These are phyloP conservation scores for Aurinia saxatilis DNA, from an alignment of 345 rosid species.

Conservation along the genomic window DNA sequence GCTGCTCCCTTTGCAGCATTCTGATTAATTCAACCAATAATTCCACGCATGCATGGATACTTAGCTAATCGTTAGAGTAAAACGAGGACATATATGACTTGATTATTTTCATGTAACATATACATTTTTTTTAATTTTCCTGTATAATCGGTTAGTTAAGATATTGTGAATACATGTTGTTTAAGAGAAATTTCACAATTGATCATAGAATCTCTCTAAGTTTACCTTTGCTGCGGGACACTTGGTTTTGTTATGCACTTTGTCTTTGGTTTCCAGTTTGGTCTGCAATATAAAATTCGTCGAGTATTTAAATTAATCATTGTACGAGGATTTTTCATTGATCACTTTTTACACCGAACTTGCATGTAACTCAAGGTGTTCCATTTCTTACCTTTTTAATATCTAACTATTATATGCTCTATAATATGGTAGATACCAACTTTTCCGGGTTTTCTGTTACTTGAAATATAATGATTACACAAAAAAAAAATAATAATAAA, in stretches of 20 bases:
- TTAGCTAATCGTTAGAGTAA: not conserved
- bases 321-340: not conserved
- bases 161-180: not conserved
- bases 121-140: not conserved
- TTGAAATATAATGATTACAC: not conserved
- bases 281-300: not conserved
- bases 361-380: too few species aligned
- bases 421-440: not conserved
- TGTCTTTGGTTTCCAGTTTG: constrained; percentile 25
- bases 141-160: not conserved
- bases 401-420: not conserved
- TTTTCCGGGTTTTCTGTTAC: not conserved
- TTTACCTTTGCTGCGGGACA: constrained; percentile 15
- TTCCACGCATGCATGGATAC: not conserved
- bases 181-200: not conserved
- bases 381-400: not conserved
- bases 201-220: not conserved
- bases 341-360: not conserved
- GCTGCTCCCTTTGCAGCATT: constrained; percentile 28
- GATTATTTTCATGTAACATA: not conserved
- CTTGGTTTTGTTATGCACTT: constrained; percentile 13
- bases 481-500: too few species aligned
- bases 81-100: not conserved
- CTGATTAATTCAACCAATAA: not conserved
- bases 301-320: not conserved